Evolutionary conservation across 2,329 filamentous ascomycete species (phyloP).

Genomic region (Cladosporium sp.): DNA sequence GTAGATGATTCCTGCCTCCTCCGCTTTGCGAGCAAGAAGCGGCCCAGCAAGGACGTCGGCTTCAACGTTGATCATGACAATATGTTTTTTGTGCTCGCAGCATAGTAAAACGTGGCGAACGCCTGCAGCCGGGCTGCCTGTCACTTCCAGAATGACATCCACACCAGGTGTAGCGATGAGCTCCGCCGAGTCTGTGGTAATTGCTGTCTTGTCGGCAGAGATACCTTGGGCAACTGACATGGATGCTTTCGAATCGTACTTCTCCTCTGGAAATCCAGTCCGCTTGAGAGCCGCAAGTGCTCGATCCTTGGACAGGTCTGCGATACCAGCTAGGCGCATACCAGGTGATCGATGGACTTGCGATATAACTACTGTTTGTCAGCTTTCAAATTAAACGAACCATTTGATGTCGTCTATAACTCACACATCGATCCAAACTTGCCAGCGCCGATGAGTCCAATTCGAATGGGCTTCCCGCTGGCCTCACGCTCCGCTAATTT

Average conservation of each 20-base stretch:
- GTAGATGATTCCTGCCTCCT: conserved; percentile 45
- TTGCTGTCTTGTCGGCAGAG: conserved; percentile 37
- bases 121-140: conserved; percentile 41
- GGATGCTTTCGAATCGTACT: conserved; percentile 34
- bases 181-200: conserved; percentile 41
- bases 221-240: conserved; percentile 38
- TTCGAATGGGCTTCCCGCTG: conserved; percentile 37
- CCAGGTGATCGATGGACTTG: conserved; percentile 42
- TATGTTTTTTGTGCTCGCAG: conserved; percentile 47
- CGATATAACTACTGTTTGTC: conserved; percentile 33
- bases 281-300: conserved; percentile 39
- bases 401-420: conserved; percentile 2
- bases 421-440: conserved; percentile 47
- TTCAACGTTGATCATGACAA: conserved; percentile 48
- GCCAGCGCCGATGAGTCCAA: conserved; percentile 45
- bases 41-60: conserved; percentile 43
- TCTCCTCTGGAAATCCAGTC: conserved; percentile 39
- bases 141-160: conserved; percentile 43
- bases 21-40: conserved; percentile 38
- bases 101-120: conserved; percentile 42
- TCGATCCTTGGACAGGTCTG: conserved; percentile 40
- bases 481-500: conserved; percentile 40
- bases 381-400: not conserved
- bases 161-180: conserved; percentile 42
- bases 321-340: conserved; percentile 41